Percentiles rank a stretch among this genome's conserved stretches.
Conservation (phyloP, 2,329 filamentous ascomycete species). For the Sclerotinia nivalis region DNA sequence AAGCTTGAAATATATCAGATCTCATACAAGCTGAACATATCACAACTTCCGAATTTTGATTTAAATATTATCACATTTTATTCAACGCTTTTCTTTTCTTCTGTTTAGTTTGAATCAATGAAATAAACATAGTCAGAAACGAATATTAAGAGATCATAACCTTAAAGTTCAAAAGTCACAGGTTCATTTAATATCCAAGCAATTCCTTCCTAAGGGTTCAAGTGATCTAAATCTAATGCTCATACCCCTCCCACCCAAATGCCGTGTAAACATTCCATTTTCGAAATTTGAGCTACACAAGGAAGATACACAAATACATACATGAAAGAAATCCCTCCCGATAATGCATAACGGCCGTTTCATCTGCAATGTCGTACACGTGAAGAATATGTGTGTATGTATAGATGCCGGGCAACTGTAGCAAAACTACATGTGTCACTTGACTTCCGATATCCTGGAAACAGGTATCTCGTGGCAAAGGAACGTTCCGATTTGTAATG, state of each 20-base stretch:
- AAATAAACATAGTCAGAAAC: background rate
- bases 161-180: background rate
- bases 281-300: background rate
- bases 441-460: conserved; percentile 26
- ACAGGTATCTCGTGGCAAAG: conserved; percentile 24
- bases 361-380: conserved; percentile 21
- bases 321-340: conserved; percentile 2
- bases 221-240: conserved; percentile 19
- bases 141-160: background rate
- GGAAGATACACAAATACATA: background rate
- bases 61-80: background rate
- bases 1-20: conserved; percentile 13
- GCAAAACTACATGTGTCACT: conserved; percentile 20
- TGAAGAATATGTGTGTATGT: background rate
- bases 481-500: conserved; percentile 20
- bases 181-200: conserved; percentile 10
- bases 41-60: background rate
- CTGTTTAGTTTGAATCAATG: background rate
- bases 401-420: conserved; percentile 3
- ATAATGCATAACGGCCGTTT: conserved; percentile 23
- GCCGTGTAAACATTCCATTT: conserved; percentile 18
- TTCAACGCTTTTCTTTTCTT: background rate
- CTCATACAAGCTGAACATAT: conserved; percentile 2
- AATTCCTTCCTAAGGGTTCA: conserved; percentile 8
- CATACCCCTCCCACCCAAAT: conserved; percentile 15